Base-by-base conservation (phyloP, 495 filamentous ascomycete species). In the Parathielavia hyrcaniae region DNA sequence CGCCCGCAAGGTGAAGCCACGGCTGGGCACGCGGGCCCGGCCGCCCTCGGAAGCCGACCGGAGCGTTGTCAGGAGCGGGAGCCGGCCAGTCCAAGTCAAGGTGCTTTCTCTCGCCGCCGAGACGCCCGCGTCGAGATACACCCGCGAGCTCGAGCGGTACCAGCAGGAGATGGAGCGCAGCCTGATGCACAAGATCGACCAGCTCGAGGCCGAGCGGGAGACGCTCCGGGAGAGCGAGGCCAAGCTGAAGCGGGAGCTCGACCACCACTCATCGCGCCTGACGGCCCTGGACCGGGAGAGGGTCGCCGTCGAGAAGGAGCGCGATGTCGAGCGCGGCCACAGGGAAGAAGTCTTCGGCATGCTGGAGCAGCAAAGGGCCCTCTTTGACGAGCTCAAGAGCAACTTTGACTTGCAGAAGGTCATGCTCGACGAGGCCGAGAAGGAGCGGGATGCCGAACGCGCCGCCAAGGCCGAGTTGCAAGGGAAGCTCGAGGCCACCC, bases 381-480 rank as follows among this genome's bases (percentile, higher is more conserved):
- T 76, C 41, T 63, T 74, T 19, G 75, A 77, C 53, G 72, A 77
- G 62, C 68, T 73, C 58, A 70, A 72, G 20, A 72, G 64, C 67
- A 71, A 72, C 64, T 69, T 69, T 10, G 69, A 75, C 35, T 63
- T 72, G 46, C 66, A 72, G 44, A 61, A 70, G 41, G 61, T 59
- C 53, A 63, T 71, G 62, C 64, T 77, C 50, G 67, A 60, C 36
- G 67, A 71, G 55, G 23, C 64, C 36, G 69, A 71, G 50, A 62
- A 69, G 55, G 67, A 69, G 19, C 63, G 65, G 9, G 63, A 67
- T 38, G 41, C 50, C 38, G 63, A 64, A 46, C 65, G 67, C 20
- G 59, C 57, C 38, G 32, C 10, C 50, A 66, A 64, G 48, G 50
- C 23, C 8, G 65, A 63, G 11, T 57, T 67, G 5, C 61, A 67